phyloP scores from a whole-genome alignment of 495 filamentous ascomycete genomes.

The Chaetomium fimeti region DNA sequence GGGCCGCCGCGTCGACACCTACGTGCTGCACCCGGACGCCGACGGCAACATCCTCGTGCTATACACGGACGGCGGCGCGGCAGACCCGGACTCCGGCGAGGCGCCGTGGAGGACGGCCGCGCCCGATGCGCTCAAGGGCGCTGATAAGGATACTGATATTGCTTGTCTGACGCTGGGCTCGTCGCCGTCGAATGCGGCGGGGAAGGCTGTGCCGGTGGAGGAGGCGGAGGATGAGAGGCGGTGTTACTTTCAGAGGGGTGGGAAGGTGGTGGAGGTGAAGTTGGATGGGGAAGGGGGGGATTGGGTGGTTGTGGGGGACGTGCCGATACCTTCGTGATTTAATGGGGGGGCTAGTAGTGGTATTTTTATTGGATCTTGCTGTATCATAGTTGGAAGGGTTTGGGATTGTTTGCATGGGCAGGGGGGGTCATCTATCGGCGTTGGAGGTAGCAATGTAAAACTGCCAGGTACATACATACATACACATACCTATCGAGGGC shows the following conservation, averaged over 20 bases:
- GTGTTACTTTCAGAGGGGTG: constrained; percentile 28
- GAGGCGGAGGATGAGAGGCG: constrained; percentile 1
- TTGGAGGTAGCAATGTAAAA: too few relatives aligned
- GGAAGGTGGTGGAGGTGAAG: constrained; percentile 20
- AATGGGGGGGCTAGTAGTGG: not conserved
- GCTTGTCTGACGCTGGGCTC: constrained; percentile 26
- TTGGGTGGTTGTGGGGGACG: constrained; percentile 14
- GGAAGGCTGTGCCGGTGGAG: constrained; percentile 1
- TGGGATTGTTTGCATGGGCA: not conserved
- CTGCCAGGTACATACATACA: too few relatives aligned
- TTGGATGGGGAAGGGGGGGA: constrained; percentile 6
- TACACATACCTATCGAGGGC: too few relatives aligned
- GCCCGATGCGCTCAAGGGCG: constrained; percentile 17
- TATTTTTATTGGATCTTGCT: not conserved
- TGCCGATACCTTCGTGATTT: constrained; percentile 17
- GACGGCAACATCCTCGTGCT: constrained; percentile 21
- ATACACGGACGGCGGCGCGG: constrained; percentile 6
- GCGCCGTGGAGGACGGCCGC: constrained; percentile 20
- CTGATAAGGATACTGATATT: constrained; percentile 22
- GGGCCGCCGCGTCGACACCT: constrained; percentile 21
- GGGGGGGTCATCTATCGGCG: too few relatives aligned
- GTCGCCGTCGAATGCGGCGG: not conserved
- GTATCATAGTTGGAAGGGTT: not conserved
- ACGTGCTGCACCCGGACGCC: constrained; percentile 23
- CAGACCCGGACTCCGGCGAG: not conserved